A percentile compares a stretch with the other conserved stretches of the same genome.
These are phyloP conservation scores for barrel medic (Medicago truncatula) DNA, from an alignment of 306 rosid species.

Conservation along the genomic window MtrunA17r5.0-ANR NC_053048.1:41858501-41859000, in stretches of 20 bases:
- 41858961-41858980: constrained; percentile 91
- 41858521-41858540: neutral
- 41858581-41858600: constrained; percentile 3
- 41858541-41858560: constrained; percentile 21
- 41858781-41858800: constrained; percentile 88
- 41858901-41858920: constrained; percentile 57
- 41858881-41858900: constrained; percentile 57
- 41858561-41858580: neutral
- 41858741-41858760: neutral
- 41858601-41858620: constrained; percentile 38
- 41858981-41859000: constrained; percentile 84
- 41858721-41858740: neutral
- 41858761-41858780: constrained; percentile 77
- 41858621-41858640: constrained; percentile 45
- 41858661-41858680: constrained; percentile 25
- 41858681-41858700: constrained; percentile 21
- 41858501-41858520: neutral
- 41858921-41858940: constrained; percentile 87
- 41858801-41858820: constrained; percentile 63
- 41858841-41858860: constrained; percentile 81
- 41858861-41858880: constrained; percentile 82
- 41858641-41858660: constrained; percentile 36
- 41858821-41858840: constrained; percentile 69
- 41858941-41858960: constrained; percentile 80
- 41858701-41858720: neutral